These are phyloP conservation scores for Paecilomyces niveus DNA, from an alignment of 2,329 filamentous ascomycete genomes.

Conservation along the genomic window DNA sequence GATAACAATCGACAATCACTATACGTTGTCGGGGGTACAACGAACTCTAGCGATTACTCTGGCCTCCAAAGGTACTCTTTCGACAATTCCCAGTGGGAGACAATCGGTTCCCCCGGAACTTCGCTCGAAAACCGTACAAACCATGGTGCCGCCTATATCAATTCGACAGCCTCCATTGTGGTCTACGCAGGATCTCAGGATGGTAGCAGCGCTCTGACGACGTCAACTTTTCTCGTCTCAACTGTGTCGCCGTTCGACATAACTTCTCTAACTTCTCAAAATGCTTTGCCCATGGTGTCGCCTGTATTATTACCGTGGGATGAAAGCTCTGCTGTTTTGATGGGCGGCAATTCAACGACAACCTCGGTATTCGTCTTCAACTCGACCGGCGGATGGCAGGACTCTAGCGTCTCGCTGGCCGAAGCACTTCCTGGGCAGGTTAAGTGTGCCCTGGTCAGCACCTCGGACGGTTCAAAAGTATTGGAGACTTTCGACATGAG, in stretches of 20 bases:
- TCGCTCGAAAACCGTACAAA: conserved; percentile 59
- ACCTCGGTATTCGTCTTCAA: conserved; percentile 67
- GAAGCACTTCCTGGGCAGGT: conserved; percentile 53
- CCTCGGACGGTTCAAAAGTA: conserved; percentile 69
- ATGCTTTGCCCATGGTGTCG: conserved; percentile 55
- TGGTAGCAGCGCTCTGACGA: conserved; percentile 51
- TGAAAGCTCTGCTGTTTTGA: conserved; percentile 60
- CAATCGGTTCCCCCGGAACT: conserved; percentile 45
- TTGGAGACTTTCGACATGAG: conserved; percentile 73
- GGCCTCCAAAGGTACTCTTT: conserved; percentile 69
- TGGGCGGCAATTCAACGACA: conserved; percentile 65
- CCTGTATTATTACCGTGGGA: conserved; percentile 74
- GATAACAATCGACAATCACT: conserved; percentile 56
- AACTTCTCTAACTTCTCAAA: conserved; percentile 48
- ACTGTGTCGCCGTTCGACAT: conserved; percentile 60
- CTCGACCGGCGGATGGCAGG: conserved; percentile 55
- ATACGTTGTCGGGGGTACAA: conserved; percentile 75
- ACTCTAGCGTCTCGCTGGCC: conserved; percentile 58
- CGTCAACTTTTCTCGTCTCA: conserved; percentile 68
- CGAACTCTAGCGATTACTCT: conserved; percentile 51
- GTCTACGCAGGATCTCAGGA: conserved; percentile 72
- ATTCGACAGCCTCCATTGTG: conserved; percentile 62
- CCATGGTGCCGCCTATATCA: conserved; percentile 71
- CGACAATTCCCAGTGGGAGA: conserved; percentile 51
- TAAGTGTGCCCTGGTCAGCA: conserved; percentile 60